phyloP scores from a whole-genome alignment of 768 basidiomycete genomes.

The Serendipita sp. region DNA sequence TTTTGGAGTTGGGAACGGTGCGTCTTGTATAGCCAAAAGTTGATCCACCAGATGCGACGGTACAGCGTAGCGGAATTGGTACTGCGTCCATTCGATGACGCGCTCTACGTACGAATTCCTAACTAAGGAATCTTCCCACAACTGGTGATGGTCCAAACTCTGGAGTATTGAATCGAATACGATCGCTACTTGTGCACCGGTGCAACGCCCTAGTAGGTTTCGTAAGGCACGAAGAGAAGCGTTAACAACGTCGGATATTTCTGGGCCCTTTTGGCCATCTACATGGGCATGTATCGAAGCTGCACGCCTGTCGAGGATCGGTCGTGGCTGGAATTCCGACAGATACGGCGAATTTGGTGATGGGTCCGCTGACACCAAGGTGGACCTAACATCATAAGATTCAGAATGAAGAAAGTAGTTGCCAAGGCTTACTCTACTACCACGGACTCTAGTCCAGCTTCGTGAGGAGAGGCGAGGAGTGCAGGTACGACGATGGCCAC shows the following conservation, averaged over 20 bases:
- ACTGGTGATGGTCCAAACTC: constrained; percentile 40
- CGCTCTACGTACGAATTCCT: constrained; percentile 72
- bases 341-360: constrained; percentile 51
- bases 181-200: constrained; percentile 53
- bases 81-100: constrained; percentile 74
- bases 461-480: constrained; percentile 49
- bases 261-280: constrained; percentile 77
- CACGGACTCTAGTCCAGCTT: constrained; percentile 41
- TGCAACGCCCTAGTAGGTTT: constrained; percentile 57
- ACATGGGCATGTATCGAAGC: constrained; percentile 80
- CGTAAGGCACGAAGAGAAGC: constrained; percentile 59
- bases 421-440: constrained; percentile 46
- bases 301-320: constrained; percentile 64
- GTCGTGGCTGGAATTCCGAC: constrained; percentile 68
- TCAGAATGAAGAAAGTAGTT: not conserved
- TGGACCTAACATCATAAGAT: constrained; percentile 28
- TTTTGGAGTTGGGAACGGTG: constrained; percentile 28
- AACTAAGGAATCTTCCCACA: constrained; percentile 54
- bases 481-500: constrained; percentile 54
- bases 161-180: constrained; percentile 61
- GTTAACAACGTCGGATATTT: constrained; percentile 52
- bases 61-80: constrained; percentile 84
- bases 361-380: constrained; percentile 48
- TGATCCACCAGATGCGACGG: constrained; percentile 73
- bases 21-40: constrained; percentile 47